These are phyloP conservation scores for Xylaria sp. DNA, from an alignment of 2,329 filamentous ascomycete genomes.

Conservation along the genomic window DNA sequence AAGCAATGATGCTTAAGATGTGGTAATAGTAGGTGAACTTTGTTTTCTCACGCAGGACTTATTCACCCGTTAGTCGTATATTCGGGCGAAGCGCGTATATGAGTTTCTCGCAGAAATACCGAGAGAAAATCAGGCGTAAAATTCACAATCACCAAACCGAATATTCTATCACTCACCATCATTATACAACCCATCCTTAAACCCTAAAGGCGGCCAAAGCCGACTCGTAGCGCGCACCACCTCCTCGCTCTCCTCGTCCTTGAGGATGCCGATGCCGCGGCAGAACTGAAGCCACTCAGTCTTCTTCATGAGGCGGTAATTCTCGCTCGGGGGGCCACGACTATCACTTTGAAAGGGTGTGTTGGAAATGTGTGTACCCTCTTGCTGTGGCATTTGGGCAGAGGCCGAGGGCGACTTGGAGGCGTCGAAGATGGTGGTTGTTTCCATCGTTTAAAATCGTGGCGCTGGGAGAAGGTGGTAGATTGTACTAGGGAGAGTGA, in stretches of 20 bases:
- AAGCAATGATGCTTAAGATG: conserved; percentile 49
- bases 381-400: neutral
- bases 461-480: no score
- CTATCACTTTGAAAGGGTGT: neutral
- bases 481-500: neutral
- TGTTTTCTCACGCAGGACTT: conserved; percentile 40
- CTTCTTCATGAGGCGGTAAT: conserved; percentile 48
- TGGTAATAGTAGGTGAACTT: conserved; percentile 54
- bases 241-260: conserved; percentile 50
- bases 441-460: neutral
- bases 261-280: conserved; percentile 53
- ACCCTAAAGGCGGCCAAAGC: conserved; percentile 54
- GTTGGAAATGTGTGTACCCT: neutral
- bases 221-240: conserved; percentile 50
- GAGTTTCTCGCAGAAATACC: no score
- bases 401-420: neutral
- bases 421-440: conserved; percentile 24
- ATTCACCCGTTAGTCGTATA: neutral
- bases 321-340: neutral
- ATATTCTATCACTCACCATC: conserved; percentile 41
- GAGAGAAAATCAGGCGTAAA: neutral
- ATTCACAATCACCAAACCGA: neutral
- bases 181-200: conserved; percentile 55
- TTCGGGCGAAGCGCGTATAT: no score
- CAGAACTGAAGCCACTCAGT: conserved; percentile 55